Evolutionary conservation across 805 yeast genomes (phyloP), one percentile per base, ranked within the genome.

Genomic region (Komagataella populi): DNA sequence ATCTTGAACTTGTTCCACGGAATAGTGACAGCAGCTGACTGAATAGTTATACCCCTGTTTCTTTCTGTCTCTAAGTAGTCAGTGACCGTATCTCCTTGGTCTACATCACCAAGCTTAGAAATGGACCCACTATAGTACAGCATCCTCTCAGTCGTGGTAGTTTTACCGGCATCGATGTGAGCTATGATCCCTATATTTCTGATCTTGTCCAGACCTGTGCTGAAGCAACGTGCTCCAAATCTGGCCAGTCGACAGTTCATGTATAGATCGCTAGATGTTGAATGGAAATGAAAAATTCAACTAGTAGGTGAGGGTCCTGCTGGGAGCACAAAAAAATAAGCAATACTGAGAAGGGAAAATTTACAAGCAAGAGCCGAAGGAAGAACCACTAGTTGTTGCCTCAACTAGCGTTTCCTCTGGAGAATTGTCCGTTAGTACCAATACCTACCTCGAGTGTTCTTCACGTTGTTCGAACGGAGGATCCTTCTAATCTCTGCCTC

Each of bases 111-210:
- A 3, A 93, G 83, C 22, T 88, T 64, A 23, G 72, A 71, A 1
- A 86, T 91, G 53, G 83, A 74, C 0, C 98, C 98, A 51, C 90
- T 76, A 63, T 85, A 90, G 62, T 76, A 91, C n/a, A 93, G 77
- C 88, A 93, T 86, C 48, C 98, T 71, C 63, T 93, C 99, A 0
- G 99, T 91, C 1, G 99, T 90, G 1, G 99, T 93, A 3, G 99
- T 93, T 66, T 93, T 93, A 0, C 99, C 99, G 2, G 99, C 99
- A 70, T 93, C 99, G 51, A 93, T 93, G 63, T 93, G 99, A n/a
- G 99, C 99, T 45, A 93, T 89, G 58, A 93, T 88, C 1, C 99
- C 99, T 39, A 93, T 87, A 66, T 93, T 91, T 54, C 99, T 70
- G 22, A 84, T 76, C 51, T 69, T 69, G n/a, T 30, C 39, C 39